Percentiles rank a stretch among this genome's conserved stretches.
phyloP scores from a whole-genome alignment of 1,284 basidiomycete genomes.

The Gastroboletus turbinatus region DNA sequence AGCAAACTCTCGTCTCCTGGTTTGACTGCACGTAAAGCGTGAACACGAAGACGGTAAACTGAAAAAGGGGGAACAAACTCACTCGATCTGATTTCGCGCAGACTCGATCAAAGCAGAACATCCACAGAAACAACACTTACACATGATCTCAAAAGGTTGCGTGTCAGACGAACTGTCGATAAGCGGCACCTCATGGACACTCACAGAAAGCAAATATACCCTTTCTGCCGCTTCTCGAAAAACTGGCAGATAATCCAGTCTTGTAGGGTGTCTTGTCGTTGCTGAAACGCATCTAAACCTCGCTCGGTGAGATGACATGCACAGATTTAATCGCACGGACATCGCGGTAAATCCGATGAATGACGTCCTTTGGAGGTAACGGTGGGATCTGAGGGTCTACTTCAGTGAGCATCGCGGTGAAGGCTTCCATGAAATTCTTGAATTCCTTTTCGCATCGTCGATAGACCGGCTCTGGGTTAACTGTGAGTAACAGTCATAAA shows the following conservation, averaged over 20 bases:
- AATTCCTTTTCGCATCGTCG: conserved; percentile 84
- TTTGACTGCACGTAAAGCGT: conserved; percentile 48
- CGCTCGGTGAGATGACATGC: not conserved
- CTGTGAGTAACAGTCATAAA: not conserved
- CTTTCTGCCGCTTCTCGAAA: conserved; percentile 78
- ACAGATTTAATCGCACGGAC: conserved; percentile 41
- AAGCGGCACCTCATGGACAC: conserved; percentile 28
- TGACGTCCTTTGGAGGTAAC: conserved; percentile 83
- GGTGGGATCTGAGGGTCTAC: conserved; percentile 81
- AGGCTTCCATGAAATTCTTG: conserved; percentile 76
- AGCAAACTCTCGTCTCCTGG: conserved; percentile 69
- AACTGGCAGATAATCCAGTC: conserved; percentile 70
- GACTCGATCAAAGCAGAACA: not conserved
- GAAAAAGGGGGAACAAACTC: not conserved
- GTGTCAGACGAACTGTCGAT: conserved; percentile 9
- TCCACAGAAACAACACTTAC: conserved; percentile 23
- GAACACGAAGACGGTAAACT: not conserved
- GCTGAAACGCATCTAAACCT: conserved; percentile 76
- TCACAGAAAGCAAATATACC: conserved; percentile 76
- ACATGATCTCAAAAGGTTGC: conserved; percentile 39
- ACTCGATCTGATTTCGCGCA: conserved; percentile 22
- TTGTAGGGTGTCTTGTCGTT: conserved; percentile 96
- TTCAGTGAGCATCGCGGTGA: conserved; percentile 65
- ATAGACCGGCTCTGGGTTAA: conserved; percentile 70
- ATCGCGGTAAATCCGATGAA: conserved; percentile 83